These are phyloP conservation scores for Boletus sp. DNA, from an alignment of 768 basidiomycete species.

Conservation along the genomic window DNA sequence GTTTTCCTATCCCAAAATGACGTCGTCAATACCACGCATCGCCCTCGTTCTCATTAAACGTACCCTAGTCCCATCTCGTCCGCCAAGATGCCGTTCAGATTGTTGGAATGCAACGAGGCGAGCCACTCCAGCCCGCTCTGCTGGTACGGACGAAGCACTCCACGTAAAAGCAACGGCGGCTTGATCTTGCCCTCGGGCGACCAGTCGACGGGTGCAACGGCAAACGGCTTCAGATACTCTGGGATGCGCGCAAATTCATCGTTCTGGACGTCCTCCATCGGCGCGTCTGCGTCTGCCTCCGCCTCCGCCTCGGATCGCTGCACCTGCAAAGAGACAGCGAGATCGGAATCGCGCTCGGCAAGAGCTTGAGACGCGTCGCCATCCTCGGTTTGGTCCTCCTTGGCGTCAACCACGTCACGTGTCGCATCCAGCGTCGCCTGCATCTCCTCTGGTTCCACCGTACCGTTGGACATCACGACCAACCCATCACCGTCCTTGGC, in stretches of 20 bases:
- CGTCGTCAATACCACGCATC: not conserved
- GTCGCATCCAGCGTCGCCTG: not conserved
- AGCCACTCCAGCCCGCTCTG: slow-evolving; percentile 94
- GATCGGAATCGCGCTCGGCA: not conserved
- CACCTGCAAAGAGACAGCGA: not conserved
- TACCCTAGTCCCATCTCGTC: slow-evolving; percentile 97
- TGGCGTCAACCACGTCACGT: not conserved
- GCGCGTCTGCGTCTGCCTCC: slow-evolving; percentile 7
- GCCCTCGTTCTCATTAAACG: slow-evolving; percentile 25
- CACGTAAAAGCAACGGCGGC: slow-evolving; percentile 77
- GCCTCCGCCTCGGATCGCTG: not conserved
- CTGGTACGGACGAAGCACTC: slow-evolving; percentile 89
- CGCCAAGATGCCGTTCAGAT: slow-evolving; percentile 80
- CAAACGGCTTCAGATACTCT: slow-evolving; percentile 63
- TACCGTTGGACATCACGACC: not conserved
- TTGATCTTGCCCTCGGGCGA: slow-evolving; percentile 54
- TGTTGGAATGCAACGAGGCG: slow-evolving; percentile 78
- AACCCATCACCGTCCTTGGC: slow-evolving; percentile 14
- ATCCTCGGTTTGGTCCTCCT: not conserved
- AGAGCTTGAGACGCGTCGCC: not conserved
- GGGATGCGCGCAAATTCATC: slow-evolving; percentile 41
- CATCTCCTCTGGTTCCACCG: not conserved
- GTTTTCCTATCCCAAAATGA: slow-evolving; percentile 63
- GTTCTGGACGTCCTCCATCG: slow-evolving; percentile 40
- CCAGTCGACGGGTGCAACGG: slow-evolving; percentile 73